Evolutionary conservation across 768 basidiomycete species (phyloP).

Genomic region (Trametes sanguinea): DNA sequence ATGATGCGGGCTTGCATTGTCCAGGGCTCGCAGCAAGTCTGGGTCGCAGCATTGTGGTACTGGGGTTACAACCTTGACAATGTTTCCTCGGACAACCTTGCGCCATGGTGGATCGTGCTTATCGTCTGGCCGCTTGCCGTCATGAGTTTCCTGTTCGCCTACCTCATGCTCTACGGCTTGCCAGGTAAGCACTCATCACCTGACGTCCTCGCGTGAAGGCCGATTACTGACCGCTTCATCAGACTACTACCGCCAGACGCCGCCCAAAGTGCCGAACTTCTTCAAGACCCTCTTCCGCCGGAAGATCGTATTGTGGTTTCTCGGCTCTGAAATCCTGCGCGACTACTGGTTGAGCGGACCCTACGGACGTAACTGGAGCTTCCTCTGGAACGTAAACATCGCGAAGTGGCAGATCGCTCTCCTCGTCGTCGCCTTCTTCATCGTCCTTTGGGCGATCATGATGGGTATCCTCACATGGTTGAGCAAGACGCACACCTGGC

Average conservation of each 20-base stretch:
- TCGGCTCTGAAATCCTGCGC: constrained; percentile 88
- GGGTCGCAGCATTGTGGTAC: constrained; percentile 95
- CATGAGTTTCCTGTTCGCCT: constrained; percentile 75
- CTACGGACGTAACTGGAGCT: constrained; percentile 93
- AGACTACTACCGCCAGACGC: constrained; percentile 92
- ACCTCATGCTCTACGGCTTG: constrained; percentile 82
- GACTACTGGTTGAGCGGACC: constrained; percentile 91
- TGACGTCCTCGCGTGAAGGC: neutral
- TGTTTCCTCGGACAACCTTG: constrained; percentile 47
- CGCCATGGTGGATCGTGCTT: constrained; percentile 86
- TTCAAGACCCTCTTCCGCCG: constrained; percentile 84
- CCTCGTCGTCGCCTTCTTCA: constrained; percentile 81
- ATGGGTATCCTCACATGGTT: constrained; percentile 77
- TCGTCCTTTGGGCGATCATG: constrained; percentile 81
- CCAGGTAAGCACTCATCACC: constrained; percentile 56
- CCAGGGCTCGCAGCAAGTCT: constrained; percentile 93
- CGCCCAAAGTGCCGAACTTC: constrained; percentile 94
- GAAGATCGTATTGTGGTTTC: constrained; percentile 94
- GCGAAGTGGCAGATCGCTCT: constrained; percentile 82
- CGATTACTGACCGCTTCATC: constrained; percentile 16
- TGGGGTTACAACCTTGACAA: constrained; percentile 85
- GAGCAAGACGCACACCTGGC: constrained; percentile 94
- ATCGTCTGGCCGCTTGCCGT: constrained; percentile 81
- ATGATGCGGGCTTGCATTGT: constrained; percentile 88
- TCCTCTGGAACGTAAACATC: constrained; percentile 85